These are phyloP conservation scores for Paecilomyces formosus DNA, from an alignment of 2,329 filamentous ascomycete genomes.

Conservation along the genomic window DNA sequence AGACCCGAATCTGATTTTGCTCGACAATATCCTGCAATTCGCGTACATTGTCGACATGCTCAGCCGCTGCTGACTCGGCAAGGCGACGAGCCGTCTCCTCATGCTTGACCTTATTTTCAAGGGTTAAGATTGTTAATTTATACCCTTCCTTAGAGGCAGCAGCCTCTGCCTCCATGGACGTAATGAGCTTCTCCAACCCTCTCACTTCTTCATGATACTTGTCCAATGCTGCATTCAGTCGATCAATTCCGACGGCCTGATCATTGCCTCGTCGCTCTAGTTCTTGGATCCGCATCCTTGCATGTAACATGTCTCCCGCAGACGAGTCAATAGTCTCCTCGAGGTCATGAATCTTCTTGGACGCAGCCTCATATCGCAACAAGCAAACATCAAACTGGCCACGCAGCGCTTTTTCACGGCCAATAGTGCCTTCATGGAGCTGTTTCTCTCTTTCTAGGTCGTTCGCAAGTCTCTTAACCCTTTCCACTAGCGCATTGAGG, in stretches of 20 bases:
- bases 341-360: constrained; percentile 27
- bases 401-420: constrained; percentile 33
- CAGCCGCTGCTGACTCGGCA: constrained; percentile 27
- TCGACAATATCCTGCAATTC: constrained; percentile 27
- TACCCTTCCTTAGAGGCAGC: constrained; percentile 18
- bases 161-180: constrained; percentile 33
- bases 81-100: constrained; percentile 25
- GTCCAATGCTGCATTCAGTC: constrained; percentile 34
- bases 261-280: constrained; percentile 34
- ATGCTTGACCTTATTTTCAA: constrained; percentile 25
- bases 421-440: constrained; percentile 24
- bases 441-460: constrained; percentile 25
- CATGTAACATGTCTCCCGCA: constrained; percentile 38
- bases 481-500: constrained; percentile 31
- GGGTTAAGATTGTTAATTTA: constrained; percentile 20
- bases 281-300: constrained; percentile 35
- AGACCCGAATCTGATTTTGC: constrained; percentile 25
- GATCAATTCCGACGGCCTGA: constrained; percentile 33
- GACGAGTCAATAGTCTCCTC: constrained; percentile 34
- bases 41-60: constrained; percentile 27
- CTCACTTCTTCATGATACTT: constrained; percentile 38
- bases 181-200: constrained; percentile 35
- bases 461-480: constrained; percentile 27
- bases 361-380: constrained; percentile 28
- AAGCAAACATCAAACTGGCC: constrained; percentile 38